Base-by-base conservation (phyloP, 345 rosid genomes). In the Pistacia vera region DNA sequence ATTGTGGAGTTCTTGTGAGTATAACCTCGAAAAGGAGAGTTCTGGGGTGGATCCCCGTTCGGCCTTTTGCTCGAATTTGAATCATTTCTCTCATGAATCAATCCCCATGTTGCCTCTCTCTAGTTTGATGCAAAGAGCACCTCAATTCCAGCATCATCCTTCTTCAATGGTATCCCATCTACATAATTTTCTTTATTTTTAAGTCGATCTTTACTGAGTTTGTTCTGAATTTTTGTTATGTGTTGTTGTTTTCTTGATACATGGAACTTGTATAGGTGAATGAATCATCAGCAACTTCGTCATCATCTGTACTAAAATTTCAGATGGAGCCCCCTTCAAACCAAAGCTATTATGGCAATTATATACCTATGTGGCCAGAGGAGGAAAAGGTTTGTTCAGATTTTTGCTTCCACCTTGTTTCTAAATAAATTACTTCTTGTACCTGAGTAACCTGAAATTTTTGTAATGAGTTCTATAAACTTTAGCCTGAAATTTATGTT, bases 321-420 rank as follows among this genome's bases (percentile, higher is more conserved):
- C 89, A 77, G 64, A 84, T 77, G 83, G 92, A 90, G 90, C 94
- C 89, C 90, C 94, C 94, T 90, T 90, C 92, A 90, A 90, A 88
- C 94, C 92, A 88, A 88, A 85, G 72, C 69, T 79, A 75, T 76
- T 76, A 79, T 60, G 66, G 68, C 79, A 85, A 74, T 77, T 75
- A 60, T 71, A 59, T 67, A 70, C 77, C 85, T 22, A 17, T 74
- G 52, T 74, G 82, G 81, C 81, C 85, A 63, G 84, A 76, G 69
- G 88, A 85, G 74, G 90, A 82, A 20, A 88, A 83, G 91, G 90
- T 86, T 63, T 48, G 30, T 62, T 72, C 65, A 22, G 38, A n/a
- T 20, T 41, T 58, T 13, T 33, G 17, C 14, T 62, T 30, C 17
- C 17, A 38, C 2, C 20, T 33, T 11, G 41, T 62, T 63, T 63